Conservation (phyloP, 2,329 filamentous ascomycete species). For the Penicillium sp. region DNA sequence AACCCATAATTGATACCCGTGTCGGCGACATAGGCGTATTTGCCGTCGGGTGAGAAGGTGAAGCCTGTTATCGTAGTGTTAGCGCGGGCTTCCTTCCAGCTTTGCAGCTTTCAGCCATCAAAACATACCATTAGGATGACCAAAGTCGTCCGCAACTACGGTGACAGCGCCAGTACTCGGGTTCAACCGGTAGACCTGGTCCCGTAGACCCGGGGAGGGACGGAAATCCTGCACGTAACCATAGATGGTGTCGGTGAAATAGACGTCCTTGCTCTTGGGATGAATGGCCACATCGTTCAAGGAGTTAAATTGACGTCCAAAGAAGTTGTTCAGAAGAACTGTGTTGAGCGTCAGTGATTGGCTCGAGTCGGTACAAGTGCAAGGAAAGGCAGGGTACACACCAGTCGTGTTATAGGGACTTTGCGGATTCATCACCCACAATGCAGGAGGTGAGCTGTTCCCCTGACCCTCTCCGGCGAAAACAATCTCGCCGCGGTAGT, state of each 20-base stretch:
- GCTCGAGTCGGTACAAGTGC: too few relatives aligned
- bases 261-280: conserved; percentile 15
- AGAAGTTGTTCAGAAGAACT: conserved; percentile 19
- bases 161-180: conserved; percentile 1
- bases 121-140: neutral
- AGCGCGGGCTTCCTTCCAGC: neutral
- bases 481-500: neutral
- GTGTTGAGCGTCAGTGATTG: neutral
- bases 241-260: conserved; percentile 18
- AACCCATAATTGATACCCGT: conserved; percentile 15
- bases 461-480: conserved; percentile 15
- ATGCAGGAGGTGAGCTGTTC: conserved; percentile 10
- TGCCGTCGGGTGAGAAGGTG: conserved; percentile 16
- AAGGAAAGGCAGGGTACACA: neutral
- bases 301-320: conserved; percentile 18
- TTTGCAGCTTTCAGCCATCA: neutral
- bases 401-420: conserved; percentile 15
- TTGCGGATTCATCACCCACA: conserved; percentile 16
- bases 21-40: conserved; percentile 15
- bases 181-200: conserved; percentile 16
- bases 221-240: conserved; percentile 17
- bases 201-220: conserved; percentile 13
- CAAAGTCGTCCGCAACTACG: neutral
- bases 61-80: conserved; percentile 2
- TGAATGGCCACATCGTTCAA: conserved; percentile 16